Conservation (phyloP, 768 basidiomycete species). For the Pulveroboletus sp. region DNA sequence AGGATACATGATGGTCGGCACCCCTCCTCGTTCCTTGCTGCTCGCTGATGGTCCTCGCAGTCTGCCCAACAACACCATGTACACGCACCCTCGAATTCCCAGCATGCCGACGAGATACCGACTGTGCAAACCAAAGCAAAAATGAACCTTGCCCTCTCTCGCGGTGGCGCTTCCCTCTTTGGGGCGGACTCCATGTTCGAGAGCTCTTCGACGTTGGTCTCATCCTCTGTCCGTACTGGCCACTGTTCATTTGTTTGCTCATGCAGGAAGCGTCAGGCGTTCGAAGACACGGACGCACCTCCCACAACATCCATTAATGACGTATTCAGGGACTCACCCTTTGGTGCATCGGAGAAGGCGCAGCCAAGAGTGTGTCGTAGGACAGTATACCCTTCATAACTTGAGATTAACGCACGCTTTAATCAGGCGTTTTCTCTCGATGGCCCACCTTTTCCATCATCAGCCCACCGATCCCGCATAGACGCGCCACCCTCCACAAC, state of each 20-base stretch:
- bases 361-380: conserved; percentile 18
- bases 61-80: conserved; percentile 63
- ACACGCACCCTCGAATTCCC: conserved; percentile 47
- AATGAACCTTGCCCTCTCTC: conserved; percentile 63
- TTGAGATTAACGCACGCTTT: neutral
- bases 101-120: conserved; percentile 68
- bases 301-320: conserved; percentile 73
- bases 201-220: conserved; percentile 39
- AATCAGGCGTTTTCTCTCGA: conserved; percentile 22
- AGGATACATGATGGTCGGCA: conserved; percentile 71
- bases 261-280: conserved; percentile 52
- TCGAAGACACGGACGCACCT: conserved; percentile 77
- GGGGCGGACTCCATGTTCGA: conserved; percentile 86
- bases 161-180: conserved; percentile 64
- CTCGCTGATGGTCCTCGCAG: conserved; percentile 29
- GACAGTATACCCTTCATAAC: no score
- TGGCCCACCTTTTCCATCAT: conserved; percentile 10
- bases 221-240: neutral
- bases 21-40: neutral
- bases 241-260: conserved; percentile 2
- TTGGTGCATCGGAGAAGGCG: conserved; percentile 27
- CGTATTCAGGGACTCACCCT: conserved; percentile 51
- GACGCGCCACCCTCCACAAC: conserved; percentile 27
- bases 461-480: conserved; percentile 19
- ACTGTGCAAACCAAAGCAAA: conserved; percentile 78